phyloP scores from a whole-genome alignment of 1,139 yeast species.

The Yamadazyma spencermartinsiae region DNA sequence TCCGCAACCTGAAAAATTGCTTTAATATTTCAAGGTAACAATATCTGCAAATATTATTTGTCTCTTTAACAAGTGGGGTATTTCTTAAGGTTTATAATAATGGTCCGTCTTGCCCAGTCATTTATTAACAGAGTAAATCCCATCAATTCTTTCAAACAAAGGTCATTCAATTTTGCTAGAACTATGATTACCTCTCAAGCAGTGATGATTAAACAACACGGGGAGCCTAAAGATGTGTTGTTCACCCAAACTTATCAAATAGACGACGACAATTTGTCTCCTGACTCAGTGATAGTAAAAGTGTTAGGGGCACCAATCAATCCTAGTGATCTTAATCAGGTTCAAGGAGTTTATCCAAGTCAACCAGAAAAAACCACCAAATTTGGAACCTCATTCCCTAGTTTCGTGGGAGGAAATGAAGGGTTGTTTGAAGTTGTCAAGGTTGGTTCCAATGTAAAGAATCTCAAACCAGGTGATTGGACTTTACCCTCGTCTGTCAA shows the following conservation, averaged over 20 bases:
- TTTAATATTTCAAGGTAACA: no score
- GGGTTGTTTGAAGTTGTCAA: conserved; percentile 84
- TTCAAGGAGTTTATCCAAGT: conserved; percentile 44
- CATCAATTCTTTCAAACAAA: neutral
- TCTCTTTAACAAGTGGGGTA: no score
- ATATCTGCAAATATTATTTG: no score
- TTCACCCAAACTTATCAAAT: conserved; percentile 53
- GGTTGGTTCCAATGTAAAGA: conserved; percentile 56
- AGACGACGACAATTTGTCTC: conserved; percentile 42
- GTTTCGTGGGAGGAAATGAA: conserved; percentile 60
- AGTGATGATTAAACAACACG: conserved; percentile 56
- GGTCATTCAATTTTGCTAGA: conserved; percentile 18
- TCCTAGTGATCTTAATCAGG: conserved; percentile 45
- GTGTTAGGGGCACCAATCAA: conserved; percentile 81
- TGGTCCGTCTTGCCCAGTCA: no score
- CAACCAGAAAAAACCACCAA: conserved; percentile 33
- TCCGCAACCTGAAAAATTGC: no score
- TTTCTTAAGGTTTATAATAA: no score
- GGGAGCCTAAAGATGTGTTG: conserved; percentile 59
- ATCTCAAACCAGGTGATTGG: conserved; percentile 78
- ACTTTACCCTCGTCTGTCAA: conserved; percentile 81
- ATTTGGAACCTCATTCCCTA: conserved; percentile 33
- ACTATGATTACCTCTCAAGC: conserved; percentile 57
- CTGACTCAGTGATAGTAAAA: conserved; percentile 53
- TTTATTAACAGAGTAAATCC: no score